Evolutionary conservation across 257 asterid species (phyloP).

Genomic region (Solanum gandarillasii): DNA sequence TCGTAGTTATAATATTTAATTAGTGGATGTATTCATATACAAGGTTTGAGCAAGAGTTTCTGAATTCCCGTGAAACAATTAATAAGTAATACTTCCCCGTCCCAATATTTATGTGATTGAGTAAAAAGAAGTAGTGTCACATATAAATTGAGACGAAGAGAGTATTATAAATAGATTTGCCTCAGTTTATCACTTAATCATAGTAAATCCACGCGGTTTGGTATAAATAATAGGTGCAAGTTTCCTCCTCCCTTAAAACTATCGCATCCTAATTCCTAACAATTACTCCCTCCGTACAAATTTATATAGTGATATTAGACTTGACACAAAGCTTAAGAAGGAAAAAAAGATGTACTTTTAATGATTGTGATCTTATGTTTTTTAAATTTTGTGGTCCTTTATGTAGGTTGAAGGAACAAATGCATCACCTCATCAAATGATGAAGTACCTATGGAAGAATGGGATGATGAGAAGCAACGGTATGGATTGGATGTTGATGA

Average conservation of each 20-base stretch:
- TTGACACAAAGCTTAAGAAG: background rate
- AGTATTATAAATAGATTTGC: background rate
- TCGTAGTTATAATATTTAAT: background rate
- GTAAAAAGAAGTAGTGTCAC: background rate
- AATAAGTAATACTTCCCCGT: background rate
- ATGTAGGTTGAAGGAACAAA: background rate
- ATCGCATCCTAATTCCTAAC: background rate
- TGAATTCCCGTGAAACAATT: background rate
- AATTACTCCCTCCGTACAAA: background rate
- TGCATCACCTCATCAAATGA: background rate
- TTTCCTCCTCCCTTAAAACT: background rate
- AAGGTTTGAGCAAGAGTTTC: background rate
- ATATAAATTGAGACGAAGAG: background rate
- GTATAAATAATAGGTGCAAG: background rate
- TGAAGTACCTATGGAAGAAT: slow-evolving; percentile 3
- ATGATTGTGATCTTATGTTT: background rate
- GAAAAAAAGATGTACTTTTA: background rate
- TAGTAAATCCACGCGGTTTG: background rate
- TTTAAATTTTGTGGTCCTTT: background rate
- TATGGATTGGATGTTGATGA: slow-evolving; percentile 34
- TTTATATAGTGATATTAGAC: background rate
- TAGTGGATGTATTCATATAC: background rate
- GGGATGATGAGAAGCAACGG: slow-evolving; percentile 14
- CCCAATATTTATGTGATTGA: background rate
- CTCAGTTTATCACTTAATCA: background rate